Evolutionary conservation across 1,284 basidiomycete species (phyloP).

Genomic region (Ceratobasidium theobromae): DNA sequence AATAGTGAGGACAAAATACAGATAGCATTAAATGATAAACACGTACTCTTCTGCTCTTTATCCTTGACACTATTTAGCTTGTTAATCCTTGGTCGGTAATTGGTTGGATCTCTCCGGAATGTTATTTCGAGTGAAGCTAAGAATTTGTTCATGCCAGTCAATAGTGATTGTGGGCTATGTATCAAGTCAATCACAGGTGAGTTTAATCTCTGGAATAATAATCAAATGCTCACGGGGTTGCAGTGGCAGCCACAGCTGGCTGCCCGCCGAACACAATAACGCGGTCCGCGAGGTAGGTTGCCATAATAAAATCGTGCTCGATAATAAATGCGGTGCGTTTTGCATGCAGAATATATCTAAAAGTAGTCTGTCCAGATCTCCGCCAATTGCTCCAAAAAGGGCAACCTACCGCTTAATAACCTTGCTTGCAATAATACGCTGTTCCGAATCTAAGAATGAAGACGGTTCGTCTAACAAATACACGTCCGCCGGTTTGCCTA

Average conservation of each 20-base stretch:
- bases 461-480: constrained; percentile 80
- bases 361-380: constrained; percentile 19
- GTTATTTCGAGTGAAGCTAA: constrained; percentile 90
- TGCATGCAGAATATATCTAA: constrained; percentile 84
- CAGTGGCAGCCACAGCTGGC: constrained; percentile 80
- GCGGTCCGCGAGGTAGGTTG: constrained; percentile 94
- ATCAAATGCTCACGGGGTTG: constrained; percentile 66
- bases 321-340: constrained; percentile 98
- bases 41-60: constrained; percentile 86
- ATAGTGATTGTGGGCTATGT: constrained; percentile 72
- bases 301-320: constrained; percentile 98
- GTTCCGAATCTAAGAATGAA: constrained; percentile 89
- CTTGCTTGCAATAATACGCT: constrained; percentile 95
- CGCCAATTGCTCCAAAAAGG: not conserved
- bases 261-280: constrained; percentile 93
- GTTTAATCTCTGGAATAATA: constrained; percentile 35
- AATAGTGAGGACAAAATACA: constrained; percentile 1
- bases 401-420: constrained; percentile 86
- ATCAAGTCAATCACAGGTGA: not conserved
- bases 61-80: constrained; percentile 92
- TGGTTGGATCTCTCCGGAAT: constrained; percentile 94
- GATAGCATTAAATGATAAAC: not conserved
- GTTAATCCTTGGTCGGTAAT: constrained; percentile 92
- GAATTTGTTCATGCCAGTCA: constrained; percentile 92
- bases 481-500: constrained; percentile 79